Evolutionary conservation across 2,329 filamentous ascomycete species (phyloP).

Genomic region (Pseudogymnoascus verrucosus): DNA sequence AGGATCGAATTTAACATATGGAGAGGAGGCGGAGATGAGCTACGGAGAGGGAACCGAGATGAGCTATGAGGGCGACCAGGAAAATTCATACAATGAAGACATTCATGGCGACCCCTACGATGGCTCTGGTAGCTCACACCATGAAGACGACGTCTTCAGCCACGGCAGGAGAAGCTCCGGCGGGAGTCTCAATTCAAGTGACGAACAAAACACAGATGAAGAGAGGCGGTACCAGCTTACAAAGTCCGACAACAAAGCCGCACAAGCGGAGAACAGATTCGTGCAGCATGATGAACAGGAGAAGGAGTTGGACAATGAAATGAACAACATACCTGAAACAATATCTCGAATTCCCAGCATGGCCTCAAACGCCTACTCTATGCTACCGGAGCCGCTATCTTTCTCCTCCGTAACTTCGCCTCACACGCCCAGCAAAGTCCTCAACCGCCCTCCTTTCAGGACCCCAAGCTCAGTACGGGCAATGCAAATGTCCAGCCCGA

Average conservation of each 20-base stretch:
- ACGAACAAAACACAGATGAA: slow-evolving; percentile 22
- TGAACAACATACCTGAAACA: slow-evolving; percentile 33
- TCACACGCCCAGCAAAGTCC: slow-evolving; percentile 38
- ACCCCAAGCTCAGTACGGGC: slow-evolving; percentile 62
- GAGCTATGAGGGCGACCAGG: slow-evolving; percentile 15
- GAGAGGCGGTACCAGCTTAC: background rate
- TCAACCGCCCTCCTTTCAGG: slow-evolving; percentile 56
- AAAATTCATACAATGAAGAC: slow-evolving; percentile 18
- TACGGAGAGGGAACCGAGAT: slow-evolving; percentile 20
- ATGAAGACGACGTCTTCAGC: slow-evolving; percentile 30
- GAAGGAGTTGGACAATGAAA: slow-evolving; percentile 15
- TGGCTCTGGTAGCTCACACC: slow-evolving; percentile 15
- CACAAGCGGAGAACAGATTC: slow-evolving; percentile 30
- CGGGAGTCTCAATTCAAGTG: slow-evolving; percentile 23
- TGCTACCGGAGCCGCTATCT: slow-evolving; percentile 12
- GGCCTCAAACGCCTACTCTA: slow-evolving; percentile 21
- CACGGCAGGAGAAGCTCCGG: slow-evolving; percentile 16
- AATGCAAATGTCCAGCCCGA: slow-evolving; percentile 64
- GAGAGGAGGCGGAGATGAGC: slow-evolving; percentile 17
- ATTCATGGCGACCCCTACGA: slow-evolving; percentile 25
- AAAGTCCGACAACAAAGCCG: background rate
- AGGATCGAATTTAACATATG: slow-evolving; percentile 24
- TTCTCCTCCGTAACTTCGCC: slow-evolving; percentile 24
- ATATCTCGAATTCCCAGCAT: slow-evolving; percentile 36
- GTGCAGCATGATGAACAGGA: slow-evolving; percentile 40